Conservation (phyloP, 139 green algal genomes). For the Chlorella sp. region DNA sequence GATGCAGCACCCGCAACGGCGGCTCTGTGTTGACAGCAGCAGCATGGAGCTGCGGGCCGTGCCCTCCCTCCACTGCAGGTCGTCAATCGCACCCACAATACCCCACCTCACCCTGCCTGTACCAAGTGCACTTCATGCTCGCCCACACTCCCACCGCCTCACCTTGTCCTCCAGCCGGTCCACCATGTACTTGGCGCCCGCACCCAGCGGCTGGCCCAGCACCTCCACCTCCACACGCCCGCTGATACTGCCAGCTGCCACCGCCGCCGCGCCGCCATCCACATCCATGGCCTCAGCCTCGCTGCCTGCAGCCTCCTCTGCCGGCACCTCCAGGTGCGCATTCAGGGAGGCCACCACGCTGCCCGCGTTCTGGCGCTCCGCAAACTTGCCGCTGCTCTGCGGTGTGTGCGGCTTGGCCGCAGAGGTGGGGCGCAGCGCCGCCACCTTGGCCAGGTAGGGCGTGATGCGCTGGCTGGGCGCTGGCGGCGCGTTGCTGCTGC, state of each 20-base stretch:
- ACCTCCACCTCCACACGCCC: slow-evolving; percentile 10
- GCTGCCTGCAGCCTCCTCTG: not conserved
- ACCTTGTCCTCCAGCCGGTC: slow-evolving; percentile 70
- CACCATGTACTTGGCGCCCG: slow-evolving; percentile 47
- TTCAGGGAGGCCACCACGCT: slow-evolving; percentile 31
- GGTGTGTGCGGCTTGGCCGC: slow-evolving; percentile 8
- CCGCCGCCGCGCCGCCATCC: not conserved
- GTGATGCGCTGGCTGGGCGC: slow-evolving; percentile 41
- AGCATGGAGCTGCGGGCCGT: too few species aligned
- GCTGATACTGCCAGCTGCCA: not conserved
- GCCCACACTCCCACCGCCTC: not conserved
- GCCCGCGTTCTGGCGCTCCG: slow-evolving; percentile 20
- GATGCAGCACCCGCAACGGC: too few species aligned
- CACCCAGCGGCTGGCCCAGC: slow-evolving; percentile 15
- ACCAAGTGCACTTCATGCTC: too few species aligned
- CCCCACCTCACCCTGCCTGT: not conserved
- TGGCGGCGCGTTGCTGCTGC: not conserved
- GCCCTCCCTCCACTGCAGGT: too few species aligned
- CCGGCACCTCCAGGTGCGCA: slow-evolving; percentile 16
- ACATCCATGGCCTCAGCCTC: slow-evolving; percentile 21
- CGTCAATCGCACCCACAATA: not conserved
- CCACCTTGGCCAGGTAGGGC: slow-evolving; percentile 36
- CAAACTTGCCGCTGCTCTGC: slow-evolving; percentile 36
- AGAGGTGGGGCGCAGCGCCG: not conserved
- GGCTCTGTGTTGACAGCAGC: too few species aligned